phyloP scores from a whole-genome alignment of 2,329 filamentous ascomycete genomes.

The Paraphaeosphaeria sporulosa region DNA sequence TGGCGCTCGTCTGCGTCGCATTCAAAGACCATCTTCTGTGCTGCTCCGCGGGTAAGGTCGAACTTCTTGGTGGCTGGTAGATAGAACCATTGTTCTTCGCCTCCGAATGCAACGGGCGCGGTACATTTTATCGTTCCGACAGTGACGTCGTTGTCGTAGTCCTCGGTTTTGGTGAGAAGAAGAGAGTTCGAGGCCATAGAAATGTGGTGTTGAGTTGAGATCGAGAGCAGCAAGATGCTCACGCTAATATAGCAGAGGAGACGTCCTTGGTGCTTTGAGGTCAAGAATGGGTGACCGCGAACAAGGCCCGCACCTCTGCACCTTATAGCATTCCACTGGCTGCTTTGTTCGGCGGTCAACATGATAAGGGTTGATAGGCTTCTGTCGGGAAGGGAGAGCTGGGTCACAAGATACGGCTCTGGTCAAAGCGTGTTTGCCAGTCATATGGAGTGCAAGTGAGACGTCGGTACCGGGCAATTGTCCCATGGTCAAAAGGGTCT shows the following conservation, averaged over 20 bases:
- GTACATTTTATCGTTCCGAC: constrained; percentile 43
- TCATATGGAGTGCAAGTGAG: neutral
- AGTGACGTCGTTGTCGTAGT: constrained; percentile 26
- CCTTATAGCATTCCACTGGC: neutral
- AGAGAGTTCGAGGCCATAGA: constrained; percentile 15
- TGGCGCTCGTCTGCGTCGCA: constrained; percentile 51
- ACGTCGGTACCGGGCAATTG: neutral
- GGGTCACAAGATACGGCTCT: neutral
- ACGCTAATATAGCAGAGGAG: neutral
- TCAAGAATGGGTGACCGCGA: neutral
- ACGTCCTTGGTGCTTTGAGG: neutral
- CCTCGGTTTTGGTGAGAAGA: constrained; percentile 22
- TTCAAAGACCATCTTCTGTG: constrained; percentile 48
- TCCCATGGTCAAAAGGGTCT: neutral
- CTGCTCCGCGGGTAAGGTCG: constrained; percentile 50
- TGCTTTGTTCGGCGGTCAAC: neutral
- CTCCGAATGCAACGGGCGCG: constrained; percentile 52
- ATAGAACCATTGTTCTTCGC: constrained; percentile 52
- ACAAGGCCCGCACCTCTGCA: neutral
- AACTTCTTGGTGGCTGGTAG: constrained; percentile 51
- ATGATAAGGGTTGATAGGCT: constrained; percentile 8
- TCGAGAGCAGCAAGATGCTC: neutral
- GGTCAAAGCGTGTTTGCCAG: neutral
- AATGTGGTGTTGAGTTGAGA: neutral
- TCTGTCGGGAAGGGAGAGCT: neutral